Base-by-base conservation (phyloP, 2,329 filamentous ascomycete genomes). In the Gliomastix tumulicola region DNA sequence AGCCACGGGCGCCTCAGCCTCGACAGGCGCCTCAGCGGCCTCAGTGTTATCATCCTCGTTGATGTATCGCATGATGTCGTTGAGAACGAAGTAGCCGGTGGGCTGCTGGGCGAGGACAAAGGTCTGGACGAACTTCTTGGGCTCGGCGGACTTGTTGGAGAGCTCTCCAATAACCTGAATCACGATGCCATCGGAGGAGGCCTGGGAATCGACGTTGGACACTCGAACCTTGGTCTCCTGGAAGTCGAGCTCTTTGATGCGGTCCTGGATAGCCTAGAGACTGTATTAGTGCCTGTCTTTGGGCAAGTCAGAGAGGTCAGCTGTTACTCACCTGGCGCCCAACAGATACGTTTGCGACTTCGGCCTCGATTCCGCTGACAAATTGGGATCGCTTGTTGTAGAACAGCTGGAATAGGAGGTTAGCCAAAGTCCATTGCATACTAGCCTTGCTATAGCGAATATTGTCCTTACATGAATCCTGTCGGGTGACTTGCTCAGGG, bases 131-230 rank as follows among this genome's bases (percentile, higher is more conserved):
- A 98, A 98, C 63, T 96, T 96, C 71, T 86, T 89, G 54, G 90
- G 87, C 41, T 92, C 86, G 45, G 82, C 82, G 34, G 79, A 80
- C 64, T 94, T 94, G 77, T 94, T 96, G 53, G 89, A 95, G 53
- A 92, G 94, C 66, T 97, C 90, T 47, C 92, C 92, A 56, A 98
- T 96, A 52, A 97, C 92, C 63, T 95, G 89, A 54, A 98, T 94
- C 51, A 98, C 82, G 49, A 98, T 97, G 67, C 89, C 94, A 43
- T 89, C 80, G 60, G 82, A 84, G 9, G 90, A 96, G 44, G 84
- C 83, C 66, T 98, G 90, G 15, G 89, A 90, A 64, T 98, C 92
- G 54, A 98, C 92, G 56, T 98, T 98, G 62, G 90, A 85, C 50
- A 98, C 86, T 58, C 92, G 88, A 54, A 98, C 90, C 70, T 98